These are phyloP conservation scores for Cucumis cinereus DNA, from an alignment of 306 rosid species.

Conservation along the genomic window DNA sequence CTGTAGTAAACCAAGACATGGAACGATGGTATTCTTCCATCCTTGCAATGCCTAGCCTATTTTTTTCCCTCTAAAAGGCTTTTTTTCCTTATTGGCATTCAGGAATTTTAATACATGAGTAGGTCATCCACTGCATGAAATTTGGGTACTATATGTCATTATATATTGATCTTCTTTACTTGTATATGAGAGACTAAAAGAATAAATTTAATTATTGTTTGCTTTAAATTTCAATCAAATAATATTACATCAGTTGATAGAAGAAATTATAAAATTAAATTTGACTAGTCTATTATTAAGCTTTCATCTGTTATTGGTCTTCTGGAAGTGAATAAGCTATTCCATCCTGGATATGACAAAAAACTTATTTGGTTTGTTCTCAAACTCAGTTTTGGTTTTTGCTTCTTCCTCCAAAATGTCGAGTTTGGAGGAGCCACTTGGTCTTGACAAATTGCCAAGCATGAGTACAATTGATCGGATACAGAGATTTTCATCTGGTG, in stretches of 20 bases:
- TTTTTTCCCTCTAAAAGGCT: not conserved
- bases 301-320: not conserved
- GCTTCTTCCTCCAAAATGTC: constrained; percentile 46
- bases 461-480: constrained; percentile 62
- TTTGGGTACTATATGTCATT: not conserved
- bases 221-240: not conserved
- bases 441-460: constrained; percentile 81
- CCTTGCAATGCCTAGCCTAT: too few relatives aligned
- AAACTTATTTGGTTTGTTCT: not conserved
- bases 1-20: not conserved
- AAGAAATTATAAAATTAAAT: not conserved
- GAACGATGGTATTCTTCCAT: not conserved
- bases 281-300: not conserved
- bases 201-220: not conserved
- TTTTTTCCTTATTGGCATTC: not conserved
- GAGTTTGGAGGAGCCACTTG: constrained; percentile 88
- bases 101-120: not conserved
- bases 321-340: not conserved
- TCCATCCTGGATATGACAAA: not conserved
- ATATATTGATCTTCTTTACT: not conserved
- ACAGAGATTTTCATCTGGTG: constrained; percentile 61
- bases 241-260: not conserved
- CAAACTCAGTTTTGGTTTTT: constrained; percentile 31
- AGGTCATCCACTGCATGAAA: not conserved
- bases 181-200: not conserved